These are phyloP conservation scores for Boechera stricta DNA, from an alignment of 345 rosid genomes.

Conservation along the genomic window DNA sequence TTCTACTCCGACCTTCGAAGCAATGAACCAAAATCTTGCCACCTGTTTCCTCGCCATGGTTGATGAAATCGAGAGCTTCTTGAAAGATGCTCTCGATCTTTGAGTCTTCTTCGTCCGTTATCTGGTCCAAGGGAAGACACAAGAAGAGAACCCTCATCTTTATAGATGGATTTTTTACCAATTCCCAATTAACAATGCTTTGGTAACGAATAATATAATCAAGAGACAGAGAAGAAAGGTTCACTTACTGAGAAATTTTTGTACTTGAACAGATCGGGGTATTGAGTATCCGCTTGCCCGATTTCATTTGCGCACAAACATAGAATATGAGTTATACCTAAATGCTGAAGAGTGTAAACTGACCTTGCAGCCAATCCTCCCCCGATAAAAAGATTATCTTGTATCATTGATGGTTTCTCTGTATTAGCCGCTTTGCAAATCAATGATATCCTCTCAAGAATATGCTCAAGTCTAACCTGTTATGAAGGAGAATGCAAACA, in stretches of 20 bases:
- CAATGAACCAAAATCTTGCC: slow-evolving; percentile 91
- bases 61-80: slow-evolving; percentile 83
- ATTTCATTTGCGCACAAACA: slow-evolving; percentile 97
- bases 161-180: slow-evolving; percentile 21
- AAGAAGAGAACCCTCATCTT: slow-evolving; percentile 34
- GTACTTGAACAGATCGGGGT: slow-evolving; percentile 76
- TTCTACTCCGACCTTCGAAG: slow-evolving; percentile 98
- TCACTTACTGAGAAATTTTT: slow-evolving; percentile 82
- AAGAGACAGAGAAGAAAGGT: slow-evolving; percentile 20
- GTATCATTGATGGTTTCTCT: slow-evolving; percentile 89
- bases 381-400: slow-evolving; percentile 76
- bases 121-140: slow-evolving; percentile 57
- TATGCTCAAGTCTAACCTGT: slow-evolving; percentile 97
- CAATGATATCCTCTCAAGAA: slow-evolving; percentile 92
- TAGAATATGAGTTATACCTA: slow-evolving; percentile 79
- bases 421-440: slow-evolving; percentile 95
- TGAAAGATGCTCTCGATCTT: slow-evolving; percentile 76
- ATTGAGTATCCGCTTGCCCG: slow-evolving; percentile 95
- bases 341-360: slow-evolving; percentile 74
- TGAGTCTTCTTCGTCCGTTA: slow-evolving; percentile 81
- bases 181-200: not conserved
- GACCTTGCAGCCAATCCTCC: slow-evolving; percentile 97
- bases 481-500: slow-evolving; percentile 28
- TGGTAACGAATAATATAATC: not conserved
- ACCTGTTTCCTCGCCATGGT: slow-evolving; percentile 75